Evolutionary conservation across 257 asterid genomes (phyloP).

Genomic region (Plantago major): DNA sequence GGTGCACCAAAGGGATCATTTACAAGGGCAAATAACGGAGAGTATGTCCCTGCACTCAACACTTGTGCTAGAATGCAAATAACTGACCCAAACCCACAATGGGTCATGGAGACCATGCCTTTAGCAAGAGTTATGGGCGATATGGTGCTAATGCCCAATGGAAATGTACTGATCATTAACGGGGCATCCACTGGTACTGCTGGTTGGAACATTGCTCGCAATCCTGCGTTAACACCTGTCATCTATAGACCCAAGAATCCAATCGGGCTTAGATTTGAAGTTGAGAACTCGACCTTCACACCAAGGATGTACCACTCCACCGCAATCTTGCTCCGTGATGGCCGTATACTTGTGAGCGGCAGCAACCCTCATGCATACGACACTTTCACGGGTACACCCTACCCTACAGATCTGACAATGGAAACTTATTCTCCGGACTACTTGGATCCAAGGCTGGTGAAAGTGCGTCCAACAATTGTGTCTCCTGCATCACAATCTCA

Average conservation of each 20-base stretch:
- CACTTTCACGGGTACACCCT: neutral
- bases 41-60: neutral
- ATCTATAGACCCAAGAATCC: neutral
- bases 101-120: slow-evolving; percentile 4
- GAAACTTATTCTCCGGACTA: too few relatives aligned
- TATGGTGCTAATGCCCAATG: neutral
- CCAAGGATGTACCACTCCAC: slow-evolving; percentile 5
- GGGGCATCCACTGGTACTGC: neutral
- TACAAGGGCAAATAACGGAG: neutral
- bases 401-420: neutral
- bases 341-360: neutral
- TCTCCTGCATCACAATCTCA: too few relatives aligned
- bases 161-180: neutral
- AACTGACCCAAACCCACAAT: neutral
- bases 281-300: neutral
- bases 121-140: neutral
- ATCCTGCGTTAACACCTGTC: neutral
- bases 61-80: neutral
- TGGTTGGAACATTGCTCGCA: neutral
- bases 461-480: too few relatives aligned
- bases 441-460: too few relatives aligned
- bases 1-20: neutral
- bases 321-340: neutral
- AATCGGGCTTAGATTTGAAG: neutral
- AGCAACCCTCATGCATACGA: neutral